Base-by-base conservation (phyloP, 2,329 filamentous ascomycete species). In the Alternaria sp. region DNA sequence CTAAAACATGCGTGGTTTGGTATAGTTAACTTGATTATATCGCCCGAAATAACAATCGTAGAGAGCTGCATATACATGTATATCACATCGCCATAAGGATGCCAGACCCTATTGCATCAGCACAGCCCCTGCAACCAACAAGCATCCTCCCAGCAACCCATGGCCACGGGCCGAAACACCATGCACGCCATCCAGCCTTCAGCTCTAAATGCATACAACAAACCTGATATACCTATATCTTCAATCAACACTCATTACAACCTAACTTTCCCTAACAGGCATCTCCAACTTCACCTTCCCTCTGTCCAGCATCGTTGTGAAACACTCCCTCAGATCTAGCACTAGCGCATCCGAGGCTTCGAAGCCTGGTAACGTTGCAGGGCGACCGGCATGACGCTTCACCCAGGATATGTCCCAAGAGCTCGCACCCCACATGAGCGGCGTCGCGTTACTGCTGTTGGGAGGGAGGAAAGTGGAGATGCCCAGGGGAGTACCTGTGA, bases 281-380 rank as follows among this genome's bases (percentile, higher is more conserved):
- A 70, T 66, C 65, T 73, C 72, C 22, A 53, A 41, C 53, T 38
- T 52, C n/a, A 65, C 36, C 54, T 51, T 55, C 9, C 63, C 63
- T 18, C 64, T 54, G 44, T 63, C 40, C 48, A 65, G 53, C 45
- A 72, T 67, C 50, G 57, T 69, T 43, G 64, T 70, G 51, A 77
- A 80, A 62, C 78, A 78, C 56, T 81, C 80, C 58, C 79, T 73
- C 59, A 83, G 60, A 68, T 83, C 81, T 30, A 74, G 57, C 16
- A 81, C 78, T 36, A 83, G 65, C 36, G 79, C 69, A 28, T 76
- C 74, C 2, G 80, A 78, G 22, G 73, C 72, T 59, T 82, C 81
- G 78, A 80, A 82, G 20, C 77, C 76, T 2, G 80, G 74, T 59
- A 75, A 74, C 54, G 69, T 62, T 16, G 71, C 77, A 22, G 67